These are phyloP conservation scores for rapeseed (Brassica napus) DNA, from an alignment of 345 rosid genomes.

Conservation along the genomic window Da-Ae NC_063439.1:6454001-6454500, in stretches of 20 bases:
- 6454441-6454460: neutral
- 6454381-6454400: neutral
- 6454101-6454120: constrained; percentile 75
- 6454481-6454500: neutral
- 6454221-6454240: neutral
- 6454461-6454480: neutral
- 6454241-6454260: constrained; percentile 20
- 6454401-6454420: neutral
- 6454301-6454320: neutral
- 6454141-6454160: constrained; percentile 49
- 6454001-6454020: constrained; percentile 20
- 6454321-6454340: neutral
- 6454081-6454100: constrained; percentile 70
- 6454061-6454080: neutral
- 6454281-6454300: constrained; percentile 20
- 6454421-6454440: neutral
- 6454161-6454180: constrained; percentile 26
- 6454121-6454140: constrained; percentile 50
- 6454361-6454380: neutral
- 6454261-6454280: constrained; percentile 12
- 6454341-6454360: constrained; percentile 15
- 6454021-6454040: neutral
- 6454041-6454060: neutral
- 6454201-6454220: constrained; percentile 32
- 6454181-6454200: constrained; percentile 37